phyloP scores from a whole-genome alignment of 2,329 filamentous ascomycete genomes.

The Pyrenophora tritici-repentis region DNA sequence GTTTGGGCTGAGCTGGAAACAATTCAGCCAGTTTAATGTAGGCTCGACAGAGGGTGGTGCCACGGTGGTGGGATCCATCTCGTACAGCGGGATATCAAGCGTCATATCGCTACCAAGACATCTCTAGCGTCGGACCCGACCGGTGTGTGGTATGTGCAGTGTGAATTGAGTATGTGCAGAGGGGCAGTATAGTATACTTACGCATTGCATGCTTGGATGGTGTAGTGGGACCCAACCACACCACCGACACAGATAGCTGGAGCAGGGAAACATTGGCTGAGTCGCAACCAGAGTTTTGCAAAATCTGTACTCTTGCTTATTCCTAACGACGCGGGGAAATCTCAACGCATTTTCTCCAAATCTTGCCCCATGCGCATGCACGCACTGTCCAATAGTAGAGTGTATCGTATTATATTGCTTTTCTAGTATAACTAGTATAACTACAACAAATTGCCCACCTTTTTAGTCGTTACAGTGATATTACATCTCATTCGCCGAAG shows the following conservation, averaged over 20 bases:
- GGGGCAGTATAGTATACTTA: too few species aligned
- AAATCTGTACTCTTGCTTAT: too few species aligned
- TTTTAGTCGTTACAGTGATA: constrained; percentile 18
- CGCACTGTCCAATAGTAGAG: background rate
- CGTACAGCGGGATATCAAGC: too few species aligned
- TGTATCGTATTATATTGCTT: constrained; percentile 11
- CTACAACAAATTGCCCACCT: constrained; percentile 22
- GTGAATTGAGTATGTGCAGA: background rate
- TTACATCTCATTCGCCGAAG: constrained; percentile 19
- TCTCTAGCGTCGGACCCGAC: too few species aligned
- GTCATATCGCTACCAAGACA: too few species aligned
- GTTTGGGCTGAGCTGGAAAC: too few species aligned
- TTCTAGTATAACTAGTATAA: constrained; percentile 28
- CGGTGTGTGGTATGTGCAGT: background rate
- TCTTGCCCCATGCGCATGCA: background rate
- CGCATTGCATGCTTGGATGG: background rate
- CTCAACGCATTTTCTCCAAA: background rate
- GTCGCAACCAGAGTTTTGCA: too few species aligned
- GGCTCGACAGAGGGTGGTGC: background rate
- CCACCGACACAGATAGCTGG: background rate
- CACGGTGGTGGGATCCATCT: background rate
- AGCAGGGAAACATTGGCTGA: too few species aligned
- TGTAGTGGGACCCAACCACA: constrained; percentile 7
- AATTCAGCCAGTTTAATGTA: too few species aligned
- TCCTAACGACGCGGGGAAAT: too few species aligned